These are phyloP conservation scores for Cytospora leucostoma DNA, from an alignment of 2,329 filamentous ascomycete genomes.

Conservation along the genomic window DNA sequence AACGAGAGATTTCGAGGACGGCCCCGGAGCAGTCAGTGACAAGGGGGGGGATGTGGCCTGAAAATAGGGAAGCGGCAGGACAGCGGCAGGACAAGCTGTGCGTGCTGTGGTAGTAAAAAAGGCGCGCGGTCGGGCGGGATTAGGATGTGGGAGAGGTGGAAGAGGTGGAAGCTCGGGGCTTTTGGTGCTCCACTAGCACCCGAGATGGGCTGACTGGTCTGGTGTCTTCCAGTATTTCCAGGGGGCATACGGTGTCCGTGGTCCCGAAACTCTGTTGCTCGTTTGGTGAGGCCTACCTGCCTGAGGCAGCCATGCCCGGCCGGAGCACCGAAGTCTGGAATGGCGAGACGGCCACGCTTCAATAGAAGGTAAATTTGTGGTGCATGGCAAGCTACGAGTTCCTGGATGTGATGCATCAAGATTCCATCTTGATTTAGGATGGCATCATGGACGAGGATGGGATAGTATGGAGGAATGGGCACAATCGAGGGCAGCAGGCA, in stretches of 20 bases:
- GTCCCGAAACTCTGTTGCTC: conserved; percentile 17
- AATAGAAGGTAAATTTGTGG: neutral
- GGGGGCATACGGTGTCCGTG: conserved; percentile 24
- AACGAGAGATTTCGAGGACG: conserved; percentile 10
- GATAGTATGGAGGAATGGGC: conserved; percentile 7
- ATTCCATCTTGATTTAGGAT: neutral
- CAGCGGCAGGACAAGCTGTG: conserved; percentile 26
- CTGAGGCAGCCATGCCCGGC: conserved; percentile 21
- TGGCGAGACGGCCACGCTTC: neutral
- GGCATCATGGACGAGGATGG: neutral
- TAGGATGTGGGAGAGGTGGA: conserved; percentile 11
- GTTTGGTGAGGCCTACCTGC: conserved; percentile 4
- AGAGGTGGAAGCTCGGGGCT: conserved; percentile 22
- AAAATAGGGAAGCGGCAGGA: conserved; percentile 9
- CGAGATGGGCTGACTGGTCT: conserved; percentile 25
- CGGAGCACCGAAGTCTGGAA: conserved; percentile 26
- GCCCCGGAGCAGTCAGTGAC: neutral
- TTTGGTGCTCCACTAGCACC: conserved; percentile 23
- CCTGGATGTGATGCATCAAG: neutral
- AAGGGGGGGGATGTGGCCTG: neutral
- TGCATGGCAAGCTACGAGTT: neutral
- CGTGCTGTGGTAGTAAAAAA: conserved; percentile 29
- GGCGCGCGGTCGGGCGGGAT: conserved; percentile 10
- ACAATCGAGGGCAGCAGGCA: conserved; percentile 27
- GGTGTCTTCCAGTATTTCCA: conserved; percentile 16